phyloP scores from a whole-genome alignment of 169 alveolate species.

The Plasmodium relictum region DNA sequence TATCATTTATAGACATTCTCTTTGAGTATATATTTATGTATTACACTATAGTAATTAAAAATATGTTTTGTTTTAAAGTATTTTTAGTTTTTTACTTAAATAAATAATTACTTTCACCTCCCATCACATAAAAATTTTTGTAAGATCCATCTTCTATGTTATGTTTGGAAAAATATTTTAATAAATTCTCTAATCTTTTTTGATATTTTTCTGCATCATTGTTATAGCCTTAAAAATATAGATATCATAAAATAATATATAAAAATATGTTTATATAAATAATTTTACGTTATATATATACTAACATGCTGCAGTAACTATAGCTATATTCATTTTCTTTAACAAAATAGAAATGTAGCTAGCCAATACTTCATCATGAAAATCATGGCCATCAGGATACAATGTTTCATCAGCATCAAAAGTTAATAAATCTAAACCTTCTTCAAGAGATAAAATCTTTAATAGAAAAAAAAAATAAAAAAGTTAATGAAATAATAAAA shows the following conservation, averaged over 20 bases:
- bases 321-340: slow-evolving; percentile 71
- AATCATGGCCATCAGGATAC: slow-evolving; percentile 79
- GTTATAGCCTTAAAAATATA: slow-evolving; percentile 71
- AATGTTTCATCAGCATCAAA: slow-evolving; percentile 82
- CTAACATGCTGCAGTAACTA: slow-evolving; percentile 81
- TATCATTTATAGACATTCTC: too few relatives aligned
- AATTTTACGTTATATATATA: background rate
- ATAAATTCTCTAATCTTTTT: slow-evolving; percentile 62
- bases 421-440: slow-evolving; percentile 74
- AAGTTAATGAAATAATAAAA: background rate
- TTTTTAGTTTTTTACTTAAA: slow-evolving; percentile 47
- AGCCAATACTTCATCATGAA: slow-evolving; percentile 65
- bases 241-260: background rate
- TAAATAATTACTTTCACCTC: slow-evolving; percentile 76
- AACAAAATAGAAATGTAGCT: slow-evolving; percentile 65
- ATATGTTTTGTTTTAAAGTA: background rate
- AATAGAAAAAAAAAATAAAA: background rate
- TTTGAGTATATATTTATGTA: background rate
- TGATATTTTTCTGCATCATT: slow-evolving; percentile 71
- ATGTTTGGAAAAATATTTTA: slow-evolving; percentile 40
- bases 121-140: slow-evolving; percentile 74
- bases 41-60: background rate
- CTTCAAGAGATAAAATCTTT: slow-evolving; percentile 52
- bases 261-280: slow-evolving; percentile 5
- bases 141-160: slow-evolving; percentile 36